Base-by-base conservation (phyloP, 257 asterid genomes). In the Rauvolfia tetraphylla region DNA sequence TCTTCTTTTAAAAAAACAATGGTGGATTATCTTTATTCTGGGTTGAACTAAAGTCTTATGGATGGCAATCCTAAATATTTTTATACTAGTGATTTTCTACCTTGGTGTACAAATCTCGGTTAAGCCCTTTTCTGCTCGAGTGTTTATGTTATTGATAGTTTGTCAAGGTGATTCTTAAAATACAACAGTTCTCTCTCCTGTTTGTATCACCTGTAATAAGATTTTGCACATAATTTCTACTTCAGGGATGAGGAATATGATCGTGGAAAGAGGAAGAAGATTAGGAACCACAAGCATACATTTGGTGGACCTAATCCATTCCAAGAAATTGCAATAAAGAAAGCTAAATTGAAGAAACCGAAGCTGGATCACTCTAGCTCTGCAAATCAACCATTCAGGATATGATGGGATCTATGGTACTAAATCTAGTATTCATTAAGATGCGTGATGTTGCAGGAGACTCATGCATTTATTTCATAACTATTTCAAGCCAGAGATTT, bases 181-280 rank as follows among this genome's bases (percentile, higher is more conserved):
- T 22, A 15, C 14, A 49, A 22, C 54, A 23, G 12, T 25, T 74
- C n/a, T 27, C 22, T 57, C 25, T 23, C 7, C 39, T 74, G 57
- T 54, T 8, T 38, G 9, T 13, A 42, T 62, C 3, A 6, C 1
- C 38, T 51, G 4, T 36, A 31, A 57, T 27, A 23, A 57, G 23
- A 3, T 23, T 23, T 25, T 75, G 7, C 25, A 29, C 38, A 54
- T 31, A 2, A 49, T 77, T 17, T 46, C 33, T 38, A 15, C 62
- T 41, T 79, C 85, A 93, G 98, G 99, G 99, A 95, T 62, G 98
- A 95, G 87, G 97, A 89, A 75, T 95, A 95, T 41, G 98, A 95
- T 82, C 75, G 84, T n/a, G 98, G 98, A 62, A 95, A 93, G 88
- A 88, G 90, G 84, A 95, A 91, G 92, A 95, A 93, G 90, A n/a